These are phyloP conservation scores for Solanum commersonii DNA, from an alignment of 257 asterid genomes.

Conservation along the genomic window DNA sequence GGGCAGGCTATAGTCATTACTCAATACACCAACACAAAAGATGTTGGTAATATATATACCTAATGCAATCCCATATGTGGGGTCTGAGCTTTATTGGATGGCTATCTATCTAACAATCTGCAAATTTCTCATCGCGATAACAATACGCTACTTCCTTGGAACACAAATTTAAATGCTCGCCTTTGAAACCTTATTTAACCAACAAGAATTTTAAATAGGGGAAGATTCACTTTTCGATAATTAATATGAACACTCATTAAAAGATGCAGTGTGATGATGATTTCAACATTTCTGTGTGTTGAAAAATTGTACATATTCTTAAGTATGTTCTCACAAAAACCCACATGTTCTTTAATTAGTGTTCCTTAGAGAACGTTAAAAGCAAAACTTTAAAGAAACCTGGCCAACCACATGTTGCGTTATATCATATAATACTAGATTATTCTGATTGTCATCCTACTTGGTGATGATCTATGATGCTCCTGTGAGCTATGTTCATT, in stretches of 20 bases:
- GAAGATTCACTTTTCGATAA: neutral
- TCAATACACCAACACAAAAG: neutral
- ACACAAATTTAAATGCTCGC: neutral
- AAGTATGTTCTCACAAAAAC: neutral
- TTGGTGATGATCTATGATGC: neutral
- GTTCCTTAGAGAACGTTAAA: neutral
- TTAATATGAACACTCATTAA: neutral
- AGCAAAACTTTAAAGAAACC: neutral
- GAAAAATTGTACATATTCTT: neutral
- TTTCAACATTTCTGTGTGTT: neutral
- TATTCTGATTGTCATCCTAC: neutral
- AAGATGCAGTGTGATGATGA: neutral
- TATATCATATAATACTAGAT: neutral
- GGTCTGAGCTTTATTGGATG: neutral
- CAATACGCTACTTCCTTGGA: neutral
- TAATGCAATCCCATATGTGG: neutral
- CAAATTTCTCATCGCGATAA: neutral
- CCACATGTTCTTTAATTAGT: neutral
- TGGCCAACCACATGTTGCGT: neutral
- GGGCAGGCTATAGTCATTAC: neutral
- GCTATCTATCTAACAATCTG: neutral
- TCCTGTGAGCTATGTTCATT: neutral
- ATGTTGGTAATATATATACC: neutral
- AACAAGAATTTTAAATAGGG: neutral
- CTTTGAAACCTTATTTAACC: neutral